Percentiles rank a stretch among this genome's conserved stretches.
Conservation (phyloP, 768 basidiomycete genomes). For the Naematelia aurantialba region DNA sequence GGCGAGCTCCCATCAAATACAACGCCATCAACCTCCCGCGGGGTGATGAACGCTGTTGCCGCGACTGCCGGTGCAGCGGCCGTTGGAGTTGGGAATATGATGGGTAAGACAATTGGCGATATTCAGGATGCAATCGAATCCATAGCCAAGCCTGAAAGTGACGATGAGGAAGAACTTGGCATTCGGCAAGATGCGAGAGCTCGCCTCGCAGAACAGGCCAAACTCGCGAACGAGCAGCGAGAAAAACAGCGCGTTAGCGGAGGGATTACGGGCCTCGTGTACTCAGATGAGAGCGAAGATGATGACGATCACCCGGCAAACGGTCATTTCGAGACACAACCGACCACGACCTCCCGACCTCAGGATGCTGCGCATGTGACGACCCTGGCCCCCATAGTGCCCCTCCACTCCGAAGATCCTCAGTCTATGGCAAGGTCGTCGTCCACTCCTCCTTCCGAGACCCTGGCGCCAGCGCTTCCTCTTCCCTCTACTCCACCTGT, state of each 20-base stretch:
- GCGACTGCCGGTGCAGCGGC: conserved; percentile 21
- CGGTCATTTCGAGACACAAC: not conserved
- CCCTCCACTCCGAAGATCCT: not conserved
- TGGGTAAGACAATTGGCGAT: conserved; percentile 84
- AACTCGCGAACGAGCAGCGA: conserved; percentile 47
- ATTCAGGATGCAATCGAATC: conserved; percentile 88
- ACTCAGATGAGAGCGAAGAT: conserved; percentile 56
- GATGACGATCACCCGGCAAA: conserved; percentile 50
- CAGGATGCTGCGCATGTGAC: not conserved
- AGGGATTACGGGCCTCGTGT: conserved; percentile 46
- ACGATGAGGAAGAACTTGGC: conserved; percentile 35
- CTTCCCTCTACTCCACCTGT: conserved; percentile 22
- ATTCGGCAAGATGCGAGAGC: conserved; percentile 44
- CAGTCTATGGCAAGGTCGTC: not conserved
- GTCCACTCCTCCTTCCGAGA: not conserved
- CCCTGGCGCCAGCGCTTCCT: conserved; percentile 24
- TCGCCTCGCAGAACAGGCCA: conserved; percentile 51
- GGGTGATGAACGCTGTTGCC: conserved; percentile 6
- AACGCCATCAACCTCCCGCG: conserved; percentile 4
- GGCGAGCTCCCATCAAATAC: not conserved
- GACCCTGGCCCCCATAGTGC: not conserved
- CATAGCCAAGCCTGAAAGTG: conserved; percentile 59
- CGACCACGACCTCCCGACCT: not conserved
- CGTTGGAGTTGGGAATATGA: conserved; percentile 52
- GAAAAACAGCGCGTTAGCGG: conserved; percentile 35